Percentiles rank a stretch among this genome's conserved stretches.
phyloP scores from a whole-genome alignment of 768 basidiomycete species.

The Multifurca ochricompacta region DNA sequence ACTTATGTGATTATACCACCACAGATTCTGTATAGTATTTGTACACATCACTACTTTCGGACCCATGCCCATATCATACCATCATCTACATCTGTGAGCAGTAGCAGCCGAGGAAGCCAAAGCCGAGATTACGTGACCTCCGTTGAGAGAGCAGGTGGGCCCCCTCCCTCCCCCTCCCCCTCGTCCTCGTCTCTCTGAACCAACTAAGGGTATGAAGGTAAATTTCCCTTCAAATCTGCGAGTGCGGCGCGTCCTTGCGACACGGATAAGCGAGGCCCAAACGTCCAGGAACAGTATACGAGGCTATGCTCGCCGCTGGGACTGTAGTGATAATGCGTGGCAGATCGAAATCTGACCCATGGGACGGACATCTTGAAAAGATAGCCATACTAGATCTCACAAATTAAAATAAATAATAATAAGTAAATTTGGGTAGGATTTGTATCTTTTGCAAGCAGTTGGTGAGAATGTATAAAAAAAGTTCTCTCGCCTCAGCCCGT shows the following conservation, averaged over 20 bases:
- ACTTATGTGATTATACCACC: conserved; percentile 14
- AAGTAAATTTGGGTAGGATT: not conserved
- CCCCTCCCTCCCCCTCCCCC: no score
- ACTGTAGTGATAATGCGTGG: conserved; percentile 3
- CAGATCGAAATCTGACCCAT: not conserved
- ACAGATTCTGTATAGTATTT: conserved; percentile 14
- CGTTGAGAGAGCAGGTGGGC: no score
- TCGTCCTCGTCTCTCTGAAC: no score
- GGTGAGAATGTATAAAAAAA: not conserved
- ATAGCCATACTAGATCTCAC: no score
- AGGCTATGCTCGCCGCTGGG: not conserved
- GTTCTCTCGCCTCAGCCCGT: no score
- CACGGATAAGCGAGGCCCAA: not conserved
- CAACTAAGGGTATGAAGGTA: not conserved
- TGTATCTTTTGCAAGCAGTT: not conserved
- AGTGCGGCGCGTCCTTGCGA: not conserved
- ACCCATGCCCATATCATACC: not conserved
- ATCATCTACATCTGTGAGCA: not conserved
- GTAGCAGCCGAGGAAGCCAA: not conserved
- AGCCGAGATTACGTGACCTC: no score
- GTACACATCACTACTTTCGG: conserved; percentile 14
- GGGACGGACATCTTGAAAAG: not conserved
- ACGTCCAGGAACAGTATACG: not conserved
- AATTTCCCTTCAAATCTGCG: not conserved
- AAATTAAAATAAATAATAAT: no score